Evolutionary conservation across 441 rosid species (phyloP).

Genomic region (Euphorbia celastroides): DNA sequence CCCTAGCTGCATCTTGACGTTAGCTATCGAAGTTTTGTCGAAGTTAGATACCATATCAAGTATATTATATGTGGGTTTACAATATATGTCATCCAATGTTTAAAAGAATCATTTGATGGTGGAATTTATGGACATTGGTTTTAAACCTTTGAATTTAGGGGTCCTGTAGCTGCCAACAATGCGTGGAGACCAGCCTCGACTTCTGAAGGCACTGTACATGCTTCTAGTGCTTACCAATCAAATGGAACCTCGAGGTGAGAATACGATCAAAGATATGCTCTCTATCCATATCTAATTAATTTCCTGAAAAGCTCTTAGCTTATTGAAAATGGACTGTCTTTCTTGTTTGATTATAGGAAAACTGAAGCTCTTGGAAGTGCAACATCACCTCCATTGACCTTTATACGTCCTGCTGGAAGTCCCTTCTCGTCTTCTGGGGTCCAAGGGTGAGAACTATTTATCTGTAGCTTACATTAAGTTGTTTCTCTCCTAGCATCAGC

Average conservation of each 20-base stretch:
- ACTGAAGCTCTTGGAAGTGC: conserved; percentile 19
- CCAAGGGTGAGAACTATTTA: conserved; percentile 22
- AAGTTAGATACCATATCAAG: not conserved
- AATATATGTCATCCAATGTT: not conserved
- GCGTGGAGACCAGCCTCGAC: conserved; percentile 29
- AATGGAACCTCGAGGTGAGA: conserved; percentile 32
- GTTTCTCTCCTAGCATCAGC: not conserved
- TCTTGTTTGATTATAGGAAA: conserved; percentile 20
- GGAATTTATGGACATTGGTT: not conserved
- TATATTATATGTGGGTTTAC: not conserved
- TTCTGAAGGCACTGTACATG: conserved; percentile 33
- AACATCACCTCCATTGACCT: conserved; percentile 20
- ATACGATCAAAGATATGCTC: not conserved
- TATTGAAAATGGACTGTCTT: conserved; percentile 4
- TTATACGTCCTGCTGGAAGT: conserved; percentile 16
- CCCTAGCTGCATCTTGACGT: not conserved
- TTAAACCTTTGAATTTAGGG: conserved; percentile 31
- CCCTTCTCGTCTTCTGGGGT: conserved; percentile 19
- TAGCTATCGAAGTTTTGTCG: conserved; percentile 9
- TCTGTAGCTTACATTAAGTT: conserved; percentile 10
- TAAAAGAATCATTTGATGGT: no score
- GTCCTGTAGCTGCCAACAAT: conserved; percentile 31
- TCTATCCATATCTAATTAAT: not conserved
- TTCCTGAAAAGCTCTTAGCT: not conserved
- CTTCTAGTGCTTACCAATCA: conserved; percentile 32